Evolutionary conservation across 1,139 yeast species (phyloP).

Genomic region (Pichia sp.): DNA sequence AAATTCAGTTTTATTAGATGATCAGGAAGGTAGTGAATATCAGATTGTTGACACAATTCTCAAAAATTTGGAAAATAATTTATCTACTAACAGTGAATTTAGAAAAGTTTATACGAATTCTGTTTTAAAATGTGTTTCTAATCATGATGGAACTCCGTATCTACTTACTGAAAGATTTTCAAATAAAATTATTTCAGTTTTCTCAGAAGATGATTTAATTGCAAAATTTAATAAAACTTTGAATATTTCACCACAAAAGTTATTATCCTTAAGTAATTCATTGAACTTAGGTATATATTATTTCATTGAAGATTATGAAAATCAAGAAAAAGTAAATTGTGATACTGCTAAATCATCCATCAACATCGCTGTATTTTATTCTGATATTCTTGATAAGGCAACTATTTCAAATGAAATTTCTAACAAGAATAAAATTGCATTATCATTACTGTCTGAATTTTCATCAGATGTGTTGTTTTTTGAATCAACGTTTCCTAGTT

Average conservation of each 20-base stretch:
- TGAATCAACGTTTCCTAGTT: not conserved
- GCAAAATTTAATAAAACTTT: not conserved
- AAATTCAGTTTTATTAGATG: not conserved
- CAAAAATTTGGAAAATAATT: constrained; percentile 17
- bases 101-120: not conserved
- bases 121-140: not conserved
- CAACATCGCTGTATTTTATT: constrained; percentile 3
- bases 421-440: constrained; percentile 13
- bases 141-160: not conserved
- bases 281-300: constrained; percentile 1
- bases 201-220: not conserved
- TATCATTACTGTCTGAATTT: constrained; percentile 33
- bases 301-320: constrained; percentile 4
- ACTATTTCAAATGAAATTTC: not conserved
- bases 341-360: not conserved
- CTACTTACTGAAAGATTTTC: not conserved
- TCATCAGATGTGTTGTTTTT: constrained; percentile 33
- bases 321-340: not conserved
- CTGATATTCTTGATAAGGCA: not conserved
- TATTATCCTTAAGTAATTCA: constrained; percentile 3
- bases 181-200: not conserved
- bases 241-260: not conserved
- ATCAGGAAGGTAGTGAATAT: not conserved
- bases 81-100: constrained; percentile 13
- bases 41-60: constrained; percentile 7